Base-by-base conservation (phyloP, 2,329 filamentous ascomycete genomes). In the Aspergillus eucalypticola region DNA sequence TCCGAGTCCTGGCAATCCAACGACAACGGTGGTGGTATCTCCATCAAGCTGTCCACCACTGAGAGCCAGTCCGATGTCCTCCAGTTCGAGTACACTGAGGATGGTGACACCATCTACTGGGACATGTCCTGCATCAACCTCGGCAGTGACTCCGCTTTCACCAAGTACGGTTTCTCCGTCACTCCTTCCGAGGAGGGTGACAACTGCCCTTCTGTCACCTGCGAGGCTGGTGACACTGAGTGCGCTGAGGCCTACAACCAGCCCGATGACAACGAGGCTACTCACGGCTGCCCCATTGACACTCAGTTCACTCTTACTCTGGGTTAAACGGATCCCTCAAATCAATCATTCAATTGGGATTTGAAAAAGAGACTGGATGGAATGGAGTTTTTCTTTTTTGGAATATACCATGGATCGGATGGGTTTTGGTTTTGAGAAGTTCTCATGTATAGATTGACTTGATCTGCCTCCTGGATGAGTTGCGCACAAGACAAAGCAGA, bases 81-180 rank as follows among this genome's bases (percentile, higher is more conserved):
- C n/a, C 77, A 79, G 71, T 78, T 76, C 65, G 74, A 76, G 64
- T 76, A 76, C 69, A 76, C 74, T 54, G 38, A 69, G 52, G 32
- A 60, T 8, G 61, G 61, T 23, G 64, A 68, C 46, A 73, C 68
- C 46, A 71, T 76, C 65, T 76, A 63, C 69, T 76, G 73, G 69
- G 74, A 76, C 64, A 68, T 76, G 56, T 75, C 72, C 54, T 72
- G 69, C 65, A 75, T 76, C 66, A 64, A 76, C 62, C 65, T 72
- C 61, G 64, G 64, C 58, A n/a, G 23, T 23, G 64, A 67, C 58
- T 71, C 71, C 35, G 62, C 64, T 29, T 75, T 76, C 67, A 66
- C 64, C 60, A 66, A 73, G 53, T 58, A 68, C 54, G 77, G 77
- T 54, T 75, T 78, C 65, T 64, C 67, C 48, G 73, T 79, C 55